Evolutionary conservation across 352 stramenopile species (phyloP), one percentile per base, ranked within the genome.

Genomic region (Phytophthora syringae): DNA sequence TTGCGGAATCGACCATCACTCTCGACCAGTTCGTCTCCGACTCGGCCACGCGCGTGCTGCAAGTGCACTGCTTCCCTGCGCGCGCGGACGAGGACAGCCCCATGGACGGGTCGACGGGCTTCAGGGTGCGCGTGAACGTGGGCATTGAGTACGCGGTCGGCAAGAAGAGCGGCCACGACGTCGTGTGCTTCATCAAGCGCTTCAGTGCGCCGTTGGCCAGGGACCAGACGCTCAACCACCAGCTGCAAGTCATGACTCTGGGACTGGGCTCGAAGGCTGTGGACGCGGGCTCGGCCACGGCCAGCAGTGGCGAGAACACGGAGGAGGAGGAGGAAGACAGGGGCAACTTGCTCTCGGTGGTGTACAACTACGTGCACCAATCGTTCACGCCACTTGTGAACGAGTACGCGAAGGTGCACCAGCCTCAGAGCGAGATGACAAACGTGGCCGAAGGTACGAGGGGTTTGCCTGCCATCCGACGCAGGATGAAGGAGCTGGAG

Each of bases 401-500:
- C 39, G 87, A 94, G 50, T 95, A 95, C 70, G 89, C 88, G 1
- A 93, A 93, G 59, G 81, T 91, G 45, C 86, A 93, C 58, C 79
- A 91, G 76, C 77, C 82, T 12, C 85, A 93, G 60, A 78, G 77
- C 34, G 84, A 92, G 52, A 69, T 86, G 27, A 64, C 67, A 18
- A 93, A 79, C 52, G 30, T 83, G 52, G 88, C 74, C 49, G 86
- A 93, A 72, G 83, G 77, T 50, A 84, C 79, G 18, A 75, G 86
- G 74, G 86, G 86, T 20, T 52, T 96, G 24, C 86, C 89, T 16
- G 88, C 88, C 13, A 96, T 98, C 67, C 92, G 93, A 39, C 88
- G 89, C 34, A 75, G 84, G 47, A 94, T 98, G 79, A 97, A 96
- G 52, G 95, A 98, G 67, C 80, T 98, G 20, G 95, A 98, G 60